These are phyloP conservation scores for Crucibulum laeve DNA, from an alignment of 768 basidiomycete genomes.

Conservation along the genomic window DNA sequence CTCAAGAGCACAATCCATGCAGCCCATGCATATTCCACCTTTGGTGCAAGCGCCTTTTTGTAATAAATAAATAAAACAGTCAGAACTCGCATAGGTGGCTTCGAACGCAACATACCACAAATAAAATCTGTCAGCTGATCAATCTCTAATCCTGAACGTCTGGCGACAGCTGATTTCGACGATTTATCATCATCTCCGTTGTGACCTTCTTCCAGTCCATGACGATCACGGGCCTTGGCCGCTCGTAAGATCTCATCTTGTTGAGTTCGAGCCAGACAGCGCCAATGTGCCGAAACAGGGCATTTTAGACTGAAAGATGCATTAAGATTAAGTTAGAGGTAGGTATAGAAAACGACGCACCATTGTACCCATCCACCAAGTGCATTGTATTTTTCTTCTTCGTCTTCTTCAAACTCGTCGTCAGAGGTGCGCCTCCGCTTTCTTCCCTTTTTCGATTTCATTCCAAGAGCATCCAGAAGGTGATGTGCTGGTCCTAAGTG, in stretches of 20 bases:
- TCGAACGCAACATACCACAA: slow-evolving; percentile 40
- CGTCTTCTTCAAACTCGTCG: slow-evolving; percentile 50
- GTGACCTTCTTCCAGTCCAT: slow-evolving; percentile 27
- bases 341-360: slow-evolving; percentile 31
- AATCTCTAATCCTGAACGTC: slow-evolving; percentile 40
- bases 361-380: slow-evolving; percentile 86
- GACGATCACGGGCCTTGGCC: slow-evolving; percentile 46
- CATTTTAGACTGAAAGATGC: slow-evolving; percentile 60
- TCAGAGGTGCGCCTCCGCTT: slow-evolving; percentile 31
- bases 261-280: slow-evolving; percentile 60
- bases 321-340: slow-evolving; percentile 16
- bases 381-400: slow-evolving; percentile 43
- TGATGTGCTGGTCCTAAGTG: slow-evolving; percentile 54
- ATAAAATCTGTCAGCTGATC: slow-evolving; percentile 75
- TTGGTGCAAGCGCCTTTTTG: slow-evolving; percentile 54
- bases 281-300: slow-evolving; percentile 75
- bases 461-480: slow-evolving; percentile 32
- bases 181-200: slow-evolving; percentile 16
- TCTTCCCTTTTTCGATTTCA: slow-evolving; percentile 32
- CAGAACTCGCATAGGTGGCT: neutral
- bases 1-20: slow-evolving; percentile 51
- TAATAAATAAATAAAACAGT: neutral
- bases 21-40: slow-evolving; percentile 77
- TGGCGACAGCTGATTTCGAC: slow-evolving; percentile 27
- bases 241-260: slow-evolving; percentile 73